Base-by-base conservation (phyloP, 495 filamentous ascomycete species). In the Lineolata rhizophorae region DNA sequence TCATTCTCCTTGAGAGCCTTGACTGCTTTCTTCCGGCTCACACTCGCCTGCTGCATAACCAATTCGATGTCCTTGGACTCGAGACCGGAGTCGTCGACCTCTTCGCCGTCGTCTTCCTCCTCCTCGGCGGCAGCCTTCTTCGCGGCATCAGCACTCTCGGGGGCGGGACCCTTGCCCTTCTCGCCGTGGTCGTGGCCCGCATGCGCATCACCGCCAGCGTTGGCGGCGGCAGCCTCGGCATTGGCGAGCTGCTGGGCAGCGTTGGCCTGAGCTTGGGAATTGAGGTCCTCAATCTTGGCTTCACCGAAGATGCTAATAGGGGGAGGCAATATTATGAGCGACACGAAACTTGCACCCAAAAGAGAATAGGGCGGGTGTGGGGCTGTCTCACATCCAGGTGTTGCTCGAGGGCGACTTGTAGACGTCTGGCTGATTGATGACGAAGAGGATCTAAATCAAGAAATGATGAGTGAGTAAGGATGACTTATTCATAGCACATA, bases 261-360 rank as follows among this genome's bases (percentile, higher is more conserved):
- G 46, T 73, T 76, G 49, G 82, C 78, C 64, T 92, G 85, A 46
- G 87, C 85, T 51, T 82, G 79, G 49, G 85, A 83, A 72, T 93
- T 95, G 46, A 95, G 64, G 61, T 99, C 90, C 66, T 99, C 90
- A 49, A 90, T 99, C 76, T 99, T 99, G 53, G 90, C 90, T 65
- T 99, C 87, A 54, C 87, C 87, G 58, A 99, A 99, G 61, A 99
- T 91, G 60, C 87, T 97, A 27, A 18, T 12, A 18, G n/a, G 15
- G 35, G 11, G 25, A 18, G 20, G 30, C n/a, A 20, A 25, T n/a
- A n/a, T n/a, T n/a, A n/a, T n/a, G n/a, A n/a, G n/a, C n/a, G n/a
- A n/a, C n/a, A n/a, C n/a, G n/a, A 25, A 25, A n/a, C 22, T 25
- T n/a, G 22, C 22, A 25, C 14, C 8, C 19, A 9, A 32, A 17